Base-by-base conservation (phyloP, 495 filamentous ascomycete genomes). In the Lepraria neglecta region DNA sequence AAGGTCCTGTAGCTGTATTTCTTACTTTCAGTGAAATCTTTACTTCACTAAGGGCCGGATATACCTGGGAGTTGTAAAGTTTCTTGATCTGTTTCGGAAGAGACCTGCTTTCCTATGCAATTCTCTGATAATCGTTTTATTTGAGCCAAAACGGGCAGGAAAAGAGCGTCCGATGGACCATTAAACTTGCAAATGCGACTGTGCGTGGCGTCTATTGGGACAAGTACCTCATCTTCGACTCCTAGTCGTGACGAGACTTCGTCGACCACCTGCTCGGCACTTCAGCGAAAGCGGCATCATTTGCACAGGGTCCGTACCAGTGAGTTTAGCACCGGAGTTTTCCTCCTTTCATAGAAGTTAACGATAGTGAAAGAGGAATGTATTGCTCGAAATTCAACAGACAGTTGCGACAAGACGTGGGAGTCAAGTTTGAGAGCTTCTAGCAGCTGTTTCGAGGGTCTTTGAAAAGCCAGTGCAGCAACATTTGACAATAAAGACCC, bases 311-410 rank as follows among this genome's bases (percentile, higher is more conserved):
- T 14, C 31, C 28, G 1, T 46, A 58, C 56, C 43, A 58, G 15
- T 30, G 56, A 48, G 14, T 58, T 58, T 27, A 58, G 33, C 4
- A 30, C 43, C 7, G 56, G n/a, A 14, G 43, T 58, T 17, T 56
- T 58, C n/a, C 56, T 58, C 33, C 56, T 58, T 43, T 58, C 56
- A 27, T 58, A 58, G 42, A 58, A 58, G 28, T 48, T 58, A 42
- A 47, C 30, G 12, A 58, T 58, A 28, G 30, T 28, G 56, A 58
- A 48, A 24, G 28, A 19, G 21, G 27, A 24, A 46, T 47, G n/a
- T 14, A 58, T 58, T 24, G 30, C 44, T 11, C 30, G 56, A 17
- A 58, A 58, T 1, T 58, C 56, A n/a, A 19, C 6, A 14, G 56
- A 48, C 4, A 58, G 21, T 40, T 4, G 42, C 30, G 56, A 48